Percentiles rank a stretch among this genome's conserved stretches.
Conservation (phyloP, 1,139 yeast species). For the Sugiyamaella sp. region DNA sequence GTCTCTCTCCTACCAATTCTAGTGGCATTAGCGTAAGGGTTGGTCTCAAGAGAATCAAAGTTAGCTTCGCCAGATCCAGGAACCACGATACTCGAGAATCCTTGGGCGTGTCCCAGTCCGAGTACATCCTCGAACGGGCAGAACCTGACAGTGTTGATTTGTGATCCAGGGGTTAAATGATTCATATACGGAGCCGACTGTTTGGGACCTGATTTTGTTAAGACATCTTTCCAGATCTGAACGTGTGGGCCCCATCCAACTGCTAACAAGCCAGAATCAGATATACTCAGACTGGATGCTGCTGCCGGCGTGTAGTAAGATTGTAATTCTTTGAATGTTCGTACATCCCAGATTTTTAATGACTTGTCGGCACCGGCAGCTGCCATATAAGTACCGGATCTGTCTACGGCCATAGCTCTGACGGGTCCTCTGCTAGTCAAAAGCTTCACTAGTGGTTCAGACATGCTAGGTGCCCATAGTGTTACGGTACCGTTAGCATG, state of each 20-base stretch:
- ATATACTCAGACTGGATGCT: conserved; percentile 74
- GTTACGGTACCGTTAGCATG: conserved; percentile 93
- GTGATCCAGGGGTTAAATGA: conserved; percentile 80
- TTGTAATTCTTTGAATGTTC: conserved; percentile 67
- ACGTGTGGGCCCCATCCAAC: conserved; percentile 96
- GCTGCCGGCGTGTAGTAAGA: conserved; percentile 79
- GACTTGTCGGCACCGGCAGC: conserved; percentile 87
- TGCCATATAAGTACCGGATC: conserved; percentile 95
- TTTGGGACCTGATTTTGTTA: conserved; percentile 45
- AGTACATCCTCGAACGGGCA: conserved; percentile 96
- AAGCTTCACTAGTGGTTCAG: conserved; percentile 81
- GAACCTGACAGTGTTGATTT: conserved; percentile 65
- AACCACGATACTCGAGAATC: conserved; percentile 77
- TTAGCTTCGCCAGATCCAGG: conserved; percentile 99
- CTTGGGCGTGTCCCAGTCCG: conserved; percentile 82
- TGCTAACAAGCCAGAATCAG: conserved; percentile 84
- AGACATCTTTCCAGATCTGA: conserved; percentile 55
- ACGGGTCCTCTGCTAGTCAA: conserved; percentile 86
- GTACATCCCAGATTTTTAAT: conserved; percentile 90
- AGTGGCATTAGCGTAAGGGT: conserved; percentile 83
- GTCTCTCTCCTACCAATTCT: conserved; percentile 87
- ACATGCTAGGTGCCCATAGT: conserved; percentile 90
- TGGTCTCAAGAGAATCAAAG: conserved; percentile 89
- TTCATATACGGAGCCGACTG: conserved; percentile 89
- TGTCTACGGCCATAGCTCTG: conserved; percentile 79